A percentile compares a stretch with the other conserved stretches of the same genome.
Conservation (phyloP, 2,329 filamentous ascomycete species). For the Aureobasidium sp. region DNA sequence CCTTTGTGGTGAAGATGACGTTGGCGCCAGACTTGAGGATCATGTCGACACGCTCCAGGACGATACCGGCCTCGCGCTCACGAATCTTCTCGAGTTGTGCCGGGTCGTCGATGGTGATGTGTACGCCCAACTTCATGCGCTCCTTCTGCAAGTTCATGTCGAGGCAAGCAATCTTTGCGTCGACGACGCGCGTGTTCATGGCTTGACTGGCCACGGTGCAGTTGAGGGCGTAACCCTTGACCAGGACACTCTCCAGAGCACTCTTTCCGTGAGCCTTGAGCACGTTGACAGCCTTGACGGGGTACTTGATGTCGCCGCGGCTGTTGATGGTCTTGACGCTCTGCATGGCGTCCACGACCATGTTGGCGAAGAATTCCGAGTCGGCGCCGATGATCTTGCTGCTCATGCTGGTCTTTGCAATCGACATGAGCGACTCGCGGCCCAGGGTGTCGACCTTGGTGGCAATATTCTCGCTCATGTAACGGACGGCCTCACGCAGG, state of each 20-base stretch:
- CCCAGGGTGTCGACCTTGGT: constrained; percentile 89
- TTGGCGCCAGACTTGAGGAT: constrained; percentile 96
- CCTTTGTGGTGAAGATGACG: constrained; percentile 93
- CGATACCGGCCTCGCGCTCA: constrained; percentile 82
- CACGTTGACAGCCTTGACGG: constrained; percentile 97
- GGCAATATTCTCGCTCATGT: constrained; percentile 97
- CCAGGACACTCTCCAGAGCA: constrained; percentile 72
- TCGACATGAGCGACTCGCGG: constrained; percentile 82
- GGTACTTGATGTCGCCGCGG: constrained; percentile 86
- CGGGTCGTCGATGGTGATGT: constrained; percentile 96
- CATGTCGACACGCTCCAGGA: constrained; percentile 91
- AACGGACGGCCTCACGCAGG: constrained; percentile 91
- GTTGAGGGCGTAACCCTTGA: constrained; percentile 96
- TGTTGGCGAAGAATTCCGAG: constrained; percentile 92
- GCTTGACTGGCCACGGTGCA: constrained; percentile 97
- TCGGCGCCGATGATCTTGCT: constrained; percentile 97
- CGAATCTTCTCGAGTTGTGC: constrained; percentile 96
- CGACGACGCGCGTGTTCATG: constrained; percentile 84
- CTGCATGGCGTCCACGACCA: constrained; percentile 94
- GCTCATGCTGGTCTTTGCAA: constrained; percentile 98
- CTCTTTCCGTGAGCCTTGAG: constrained; percentile 97
- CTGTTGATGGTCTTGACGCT: constrained; percentile 91
- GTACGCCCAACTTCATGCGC: constrained; percentile 96
- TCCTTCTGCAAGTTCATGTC: constrained; percentile 99
- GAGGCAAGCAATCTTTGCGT: constrained; percentile 92